These are phyloP conservation scores for Gentiana dahurica DNA, from an alignment of 257 asterid species.

Conservation along the genomic window DNA sequence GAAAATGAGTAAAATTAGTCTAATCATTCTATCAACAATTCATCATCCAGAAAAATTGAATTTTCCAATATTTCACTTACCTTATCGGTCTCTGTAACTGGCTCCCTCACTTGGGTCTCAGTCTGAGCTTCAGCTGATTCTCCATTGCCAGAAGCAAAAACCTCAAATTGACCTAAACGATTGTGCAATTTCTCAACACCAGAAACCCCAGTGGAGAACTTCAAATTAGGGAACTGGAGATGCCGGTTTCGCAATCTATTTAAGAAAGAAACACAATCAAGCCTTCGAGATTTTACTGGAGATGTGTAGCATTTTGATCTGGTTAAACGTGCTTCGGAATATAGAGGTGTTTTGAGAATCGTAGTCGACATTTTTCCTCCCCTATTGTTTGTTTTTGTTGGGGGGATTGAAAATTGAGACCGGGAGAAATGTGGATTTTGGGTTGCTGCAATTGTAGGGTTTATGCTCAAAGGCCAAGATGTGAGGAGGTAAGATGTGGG, in stretches of 20 bases:
- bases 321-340: neutral
- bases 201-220: conserved; percentile 7
- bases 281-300: conserved; percentile 11
- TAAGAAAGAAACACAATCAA: conserved; percentile 18
- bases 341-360: conserved; percentile 1
- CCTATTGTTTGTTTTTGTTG: neutral
- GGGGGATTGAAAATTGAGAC: too few relatives aligned
- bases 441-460: too few relatives aligned
- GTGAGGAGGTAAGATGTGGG: too few relatives aligned
- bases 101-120: conserved; percentile 30
- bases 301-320: conserved; percentile 1
- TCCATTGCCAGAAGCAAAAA: conserved; percentile 29
- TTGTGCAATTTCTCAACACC: conserved; percentile 17
- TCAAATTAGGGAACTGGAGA: conserved; percentile 12
- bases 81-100: conserved; percentile 35
- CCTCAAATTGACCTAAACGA: conserved; percentile 20
- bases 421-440: too few relatives aligned
- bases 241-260: conserved; percentile 16
- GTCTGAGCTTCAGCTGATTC: conserved; percentile 39
- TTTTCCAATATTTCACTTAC: conserved; percentile 13
- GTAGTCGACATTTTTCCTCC: neutral
- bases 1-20: neutral
- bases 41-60: neutral
- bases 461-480: too few relatives aligned
- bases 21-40: neutral